Evolutionary conservation across 768 basidiomycete genomes (phyloP), one percentile per base, ranked within the genome.

Genomic region (Psilocybe azurescens): DNA sequence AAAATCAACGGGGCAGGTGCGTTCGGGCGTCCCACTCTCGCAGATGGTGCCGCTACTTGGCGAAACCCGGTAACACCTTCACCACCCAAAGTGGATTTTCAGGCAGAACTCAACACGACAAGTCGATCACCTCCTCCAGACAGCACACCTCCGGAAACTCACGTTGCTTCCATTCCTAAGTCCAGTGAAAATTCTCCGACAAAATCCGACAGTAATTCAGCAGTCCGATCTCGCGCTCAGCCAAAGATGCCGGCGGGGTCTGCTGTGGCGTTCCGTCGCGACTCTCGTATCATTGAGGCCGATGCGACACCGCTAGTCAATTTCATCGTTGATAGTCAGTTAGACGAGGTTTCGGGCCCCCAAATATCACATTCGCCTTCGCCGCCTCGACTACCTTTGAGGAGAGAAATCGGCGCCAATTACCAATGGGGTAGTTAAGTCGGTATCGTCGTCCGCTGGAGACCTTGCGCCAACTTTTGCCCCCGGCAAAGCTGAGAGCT

Each of bases 261-360:
- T 50, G 83, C 81, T 46, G 88, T 93, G 57, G 90, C 87, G 38
- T 90, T 91, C 74, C 88, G 88, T 72, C 88, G 89, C 41, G 84
- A 87, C 70, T 85, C 85, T 6, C 80, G 81, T 33, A 80, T 86
- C 39, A 84, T 87, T 58, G 79, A 78, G 59, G 75, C 76, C 39
- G 83, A 86, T 66, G 66, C 80, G 3, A 83, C 80, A 58, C 71
- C 79, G 14, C 65, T 79, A 9, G 89, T 93, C 60, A 87, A 84
- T 64, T 95, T 95, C 76, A 91, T 88, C 51, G 90, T 94, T 49
- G 84, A 78, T 58, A 94, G 92, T 69, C 93, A 94, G 73, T 70
- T 94, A 56, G 91, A 93, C 48, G 81, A 79, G 53, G 46, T 8
- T 5, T 18, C 36, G 1, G 20, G 47, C 13, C 16, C 49, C 8